Percentiles rank a stretch among this genome's conserved stretches.
Evolutionary conservation across 176 grass and related monocot species (phyloP).

Genomic region (Oryza meridionalis): DNA sequence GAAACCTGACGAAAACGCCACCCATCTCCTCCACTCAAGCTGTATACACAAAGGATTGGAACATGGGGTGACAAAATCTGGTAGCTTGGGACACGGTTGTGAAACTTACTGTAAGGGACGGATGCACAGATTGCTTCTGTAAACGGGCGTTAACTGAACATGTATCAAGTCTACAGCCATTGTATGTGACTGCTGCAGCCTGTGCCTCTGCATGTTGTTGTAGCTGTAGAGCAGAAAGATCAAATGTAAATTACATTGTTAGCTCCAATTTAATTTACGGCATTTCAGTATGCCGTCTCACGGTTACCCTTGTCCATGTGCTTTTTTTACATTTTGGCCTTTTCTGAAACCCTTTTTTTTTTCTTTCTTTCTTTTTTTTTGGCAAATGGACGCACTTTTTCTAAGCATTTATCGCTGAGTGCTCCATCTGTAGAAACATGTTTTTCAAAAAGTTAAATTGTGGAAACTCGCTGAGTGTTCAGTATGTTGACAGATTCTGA

Average conservation of each 20-base stretch:
- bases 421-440: neutral
- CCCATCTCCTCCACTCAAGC: slow-evolving; percentile 15
- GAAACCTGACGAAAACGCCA: neutral
- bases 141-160: slow-evolving; percentile 17
- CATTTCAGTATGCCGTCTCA: neutral
- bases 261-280: slow-evolving; percentile 47
- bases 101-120: slow-evolving; percentile 39
- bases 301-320: neutral
- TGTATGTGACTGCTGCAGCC: slow-evolving; percentile 21
- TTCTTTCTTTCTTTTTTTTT: too few species aligned
- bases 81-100: slow-evolving; percentile 48
- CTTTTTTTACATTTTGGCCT: neutral
- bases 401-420: neutral
- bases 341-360: too few species aligned
- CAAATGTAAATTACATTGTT: slow-evolving; percentile 64
- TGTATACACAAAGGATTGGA: slow-evolving; percentile 42
- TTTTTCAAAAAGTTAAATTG: neutral
- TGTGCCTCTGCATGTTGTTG: slow-evolving; percentile 40
- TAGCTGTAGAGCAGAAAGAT: slow-evolving; percentile 61
- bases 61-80: slow-evolving; percentile 39
- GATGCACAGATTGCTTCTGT: slow-evolving; percentile 15
- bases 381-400: neutral
- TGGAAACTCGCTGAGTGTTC: neutral
- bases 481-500: neutral
- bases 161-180: slow-evolving; percentile 10